Evolutionary conservation across 257 asterid genomes (phyloP).

Genomic region (Plantago elongata): DNA sequence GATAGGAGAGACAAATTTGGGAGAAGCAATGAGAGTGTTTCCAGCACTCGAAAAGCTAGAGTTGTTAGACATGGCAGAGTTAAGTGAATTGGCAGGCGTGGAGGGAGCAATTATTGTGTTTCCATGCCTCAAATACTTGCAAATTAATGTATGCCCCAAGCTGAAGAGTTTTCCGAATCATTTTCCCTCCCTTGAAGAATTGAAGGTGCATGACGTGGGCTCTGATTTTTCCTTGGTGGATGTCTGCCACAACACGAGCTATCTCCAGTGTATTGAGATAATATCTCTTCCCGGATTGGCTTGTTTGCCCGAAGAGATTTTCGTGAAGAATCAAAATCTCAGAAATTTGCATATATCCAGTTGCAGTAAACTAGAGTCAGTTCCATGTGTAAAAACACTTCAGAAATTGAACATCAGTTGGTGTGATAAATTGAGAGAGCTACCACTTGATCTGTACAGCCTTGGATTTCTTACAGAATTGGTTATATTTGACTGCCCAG

Average conservation of each 20-base stretch:
- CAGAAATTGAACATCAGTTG: too few relatives aligned
- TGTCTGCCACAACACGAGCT: conserved; percentile 9
- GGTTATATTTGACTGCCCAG: background rate
- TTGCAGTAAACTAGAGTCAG: background rate
- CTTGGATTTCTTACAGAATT: conserved; percentile 6
- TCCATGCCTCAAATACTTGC: background rate
- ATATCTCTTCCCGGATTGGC: background rate
- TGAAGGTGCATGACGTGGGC: background rate
- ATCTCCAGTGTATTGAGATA: background rate
- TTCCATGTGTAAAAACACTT: too few relatives aligned
- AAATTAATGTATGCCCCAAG: too few relatives aligned
- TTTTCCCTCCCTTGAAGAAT: background rate
- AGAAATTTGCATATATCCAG: background rate
- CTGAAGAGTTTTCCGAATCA: too few relatives aligned
- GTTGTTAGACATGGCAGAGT: too few relatives aligned
- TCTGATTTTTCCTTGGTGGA: background rate
- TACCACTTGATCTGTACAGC: conserved; percentile 9
- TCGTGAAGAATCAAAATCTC: background rate
- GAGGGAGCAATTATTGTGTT: too few relatives aligned
- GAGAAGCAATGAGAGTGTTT: too few relatives aligned
- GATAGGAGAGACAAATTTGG: too few relatives aligned
- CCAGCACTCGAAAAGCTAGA: too few relatives aligned
- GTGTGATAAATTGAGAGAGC: background rate
- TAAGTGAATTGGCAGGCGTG: too few relatives aligned
- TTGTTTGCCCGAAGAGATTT: conserved; percentile 16